These are phyloP conservation scores for Microdochium nivale DNA, from an alignment of 2,329 filamentous ascomycete species.

Conservation along the genomic window DNA sequence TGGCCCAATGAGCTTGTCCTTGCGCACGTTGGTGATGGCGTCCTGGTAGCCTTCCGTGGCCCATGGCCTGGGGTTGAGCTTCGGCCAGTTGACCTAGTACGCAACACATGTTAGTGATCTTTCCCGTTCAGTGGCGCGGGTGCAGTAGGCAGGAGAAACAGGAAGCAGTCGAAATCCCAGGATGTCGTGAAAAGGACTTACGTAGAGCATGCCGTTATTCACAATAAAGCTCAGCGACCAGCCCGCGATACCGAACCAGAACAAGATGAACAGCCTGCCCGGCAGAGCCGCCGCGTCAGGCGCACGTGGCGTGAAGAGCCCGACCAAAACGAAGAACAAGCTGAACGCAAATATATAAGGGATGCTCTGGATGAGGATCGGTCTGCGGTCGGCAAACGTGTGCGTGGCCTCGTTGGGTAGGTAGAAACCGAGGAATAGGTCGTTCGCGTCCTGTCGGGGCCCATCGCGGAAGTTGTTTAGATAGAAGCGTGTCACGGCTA, in stretches of 20 bases:
- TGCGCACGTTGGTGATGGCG: conserved; percentile 71
- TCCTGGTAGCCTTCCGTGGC: conserved; percentile 85
- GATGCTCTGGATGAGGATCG: conserved; percentile 83
- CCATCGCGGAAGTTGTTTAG: conserved; percentile 94
- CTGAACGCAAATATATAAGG: conserved; percentile 86
- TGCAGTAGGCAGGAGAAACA: too few relatives aligned
- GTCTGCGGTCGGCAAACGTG: conserved; percentile 75
- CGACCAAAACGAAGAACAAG: conserved; percentile 72
- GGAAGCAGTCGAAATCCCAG: neutral
- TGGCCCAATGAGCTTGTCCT: conserved; percentile 72
- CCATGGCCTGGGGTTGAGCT: conserved; percentile 81
- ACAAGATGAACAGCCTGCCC: conserved; percentile 69
- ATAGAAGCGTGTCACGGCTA: conserved; percentile 82
- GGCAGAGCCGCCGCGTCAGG: conserved; percentile 73
- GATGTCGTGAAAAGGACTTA: conserved; percentile 41
- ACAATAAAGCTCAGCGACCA: conserved; percentile 74
- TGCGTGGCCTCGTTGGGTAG: conserved; percentile 54
- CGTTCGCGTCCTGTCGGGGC: conserved; percentile 88
- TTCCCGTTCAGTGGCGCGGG: conserved; percentile 8
- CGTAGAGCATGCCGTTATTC: conserved; percentile 84
- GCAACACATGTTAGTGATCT: too few relatives aligned
- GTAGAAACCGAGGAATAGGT: conserved; percentile 85
- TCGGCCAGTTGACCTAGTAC: conserved; percentile 99
- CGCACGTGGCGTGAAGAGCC: conserved; percentile 60
- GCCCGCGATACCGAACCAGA: conserved; percentile 63